Evolutionary conservation across 495 filamentous ascomycete genomes (phyloP).

Genomic region (Penicillium bovifimosum): DNA sequence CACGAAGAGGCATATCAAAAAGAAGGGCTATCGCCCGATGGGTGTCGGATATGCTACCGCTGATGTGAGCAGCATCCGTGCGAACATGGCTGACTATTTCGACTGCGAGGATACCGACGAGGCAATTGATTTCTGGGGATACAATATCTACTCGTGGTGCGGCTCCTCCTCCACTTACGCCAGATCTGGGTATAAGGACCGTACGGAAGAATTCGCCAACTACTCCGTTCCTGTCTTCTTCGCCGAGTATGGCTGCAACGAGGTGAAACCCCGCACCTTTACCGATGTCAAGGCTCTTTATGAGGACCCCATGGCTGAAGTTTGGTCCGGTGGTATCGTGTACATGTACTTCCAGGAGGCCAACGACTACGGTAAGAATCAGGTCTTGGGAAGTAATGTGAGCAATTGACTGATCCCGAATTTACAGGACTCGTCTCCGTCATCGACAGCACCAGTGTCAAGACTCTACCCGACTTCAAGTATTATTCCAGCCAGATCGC

Average conservation of each 20-base stretch:
- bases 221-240: constrained; percentile 95
- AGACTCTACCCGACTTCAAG: constrained; percentile 66
- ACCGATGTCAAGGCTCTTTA: constrained; percentile 83
- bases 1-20: constrained; percentile 85
- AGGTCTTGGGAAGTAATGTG: too few relatives aligned
- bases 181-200: constrained; percentile 68
- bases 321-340: constrained; percentile 91
- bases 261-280: constrained; percentile 66
- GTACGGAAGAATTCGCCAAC: constrained; percentile 75
- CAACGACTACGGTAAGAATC: constrained; percentile 73
- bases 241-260: constrained; percentile 96
- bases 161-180: constrained; percentile 67
- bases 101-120: constrained; percentile 66
- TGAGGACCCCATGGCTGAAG: constrained; percentile 68
- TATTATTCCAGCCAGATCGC: constrained; percentile 67
- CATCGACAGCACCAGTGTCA: constrained; percentile 52
- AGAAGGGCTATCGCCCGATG: constrained; percentile 66
- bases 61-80: constrained; percentile 76
- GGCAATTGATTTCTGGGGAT: constrained; percentile 92
- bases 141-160: constrained; percentile 99
- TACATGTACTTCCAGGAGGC: constrained; percentile 96
- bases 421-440: constrained; percentile 62
- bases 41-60: constrained; percentile 94
- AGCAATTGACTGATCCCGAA: background rate
- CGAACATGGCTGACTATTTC: constrained; percentile 79